Evolutionary conservation across 805 yeast genomes (phyloP).

Genomic region (Myxozyma monticola): DNA sequence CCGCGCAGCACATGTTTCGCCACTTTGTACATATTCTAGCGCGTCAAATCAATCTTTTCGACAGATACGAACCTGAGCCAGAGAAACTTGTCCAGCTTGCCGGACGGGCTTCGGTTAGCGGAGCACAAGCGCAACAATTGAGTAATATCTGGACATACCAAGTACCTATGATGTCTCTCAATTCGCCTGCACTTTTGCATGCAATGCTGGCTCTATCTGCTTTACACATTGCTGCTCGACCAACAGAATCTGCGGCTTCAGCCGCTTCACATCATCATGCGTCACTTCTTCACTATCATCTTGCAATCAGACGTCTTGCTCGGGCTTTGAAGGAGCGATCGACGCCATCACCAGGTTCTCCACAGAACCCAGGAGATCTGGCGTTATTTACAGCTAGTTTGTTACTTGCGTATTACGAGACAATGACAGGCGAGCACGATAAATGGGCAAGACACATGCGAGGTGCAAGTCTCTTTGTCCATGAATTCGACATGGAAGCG

Average conservation of each 20-base stretch:
- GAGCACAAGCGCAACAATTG: background rate
- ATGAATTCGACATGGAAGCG: constrained; percentile 6
- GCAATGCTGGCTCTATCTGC: constrained; percentile 23
- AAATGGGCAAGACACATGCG: constrained; percentile 22
- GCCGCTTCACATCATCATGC: constrained; percentile 14
- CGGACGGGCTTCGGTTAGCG: too few relatives aligned
- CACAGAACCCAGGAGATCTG: too few relatives aligned
- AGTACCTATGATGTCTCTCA: constrained; percentile 23
- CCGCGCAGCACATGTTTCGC: constrained; percentile 12
- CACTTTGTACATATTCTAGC: constrained; percentile 23
- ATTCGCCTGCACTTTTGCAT: constrained; percentile 16
- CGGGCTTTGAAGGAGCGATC: constrained; percentile 5
- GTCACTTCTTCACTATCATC: constrained; percentile 18
- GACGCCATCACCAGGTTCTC: too few relatives aligned
- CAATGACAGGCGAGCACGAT: constrained; percentile 19
- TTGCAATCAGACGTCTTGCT: constrained; percentile 18
- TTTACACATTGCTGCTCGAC: constrained; percentile 8
- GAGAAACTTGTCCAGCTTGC: constrained; percentile 9
- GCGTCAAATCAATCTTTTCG: constrained; percentile 17
- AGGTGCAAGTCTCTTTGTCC: constrained; percentile 17
- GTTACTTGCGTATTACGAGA: constrained; percentile 19
- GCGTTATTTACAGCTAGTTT: constrained; percentile 21
- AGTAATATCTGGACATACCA: constrained; percentile 23
- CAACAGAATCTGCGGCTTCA: constrained; percentile 4
- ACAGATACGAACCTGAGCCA: constrained; percentile 15